Conservation (phyloP, 768 basidiomycete species). For the Sutorius australiensis region DNA sequence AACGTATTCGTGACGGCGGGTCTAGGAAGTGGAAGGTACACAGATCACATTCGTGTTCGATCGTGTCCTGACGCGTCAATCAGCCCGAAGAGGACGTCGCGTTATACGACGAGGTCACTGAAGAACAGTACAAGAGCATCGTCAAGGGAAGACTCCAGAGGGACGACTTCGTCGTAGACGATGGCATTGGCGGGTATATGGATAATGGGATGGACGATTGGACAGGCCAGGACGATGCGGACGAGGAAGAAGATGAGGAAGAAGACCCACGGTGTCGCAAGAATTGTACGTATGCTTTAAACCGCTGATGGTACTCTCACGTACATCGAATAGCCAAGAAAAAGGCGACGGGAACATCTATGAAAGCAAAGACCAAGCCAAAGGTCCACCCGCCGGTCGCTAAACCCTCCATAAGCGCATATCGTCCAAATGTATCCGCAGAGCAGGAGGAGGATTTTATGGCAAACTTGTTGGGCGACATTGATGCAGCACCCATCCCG, state of each 20-base stretch:
- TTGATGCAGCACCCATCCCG: slow-evolving; percentile 52
- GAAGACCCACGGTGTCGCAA: slow-evolving; percentile 34
- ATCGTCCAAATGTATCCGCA: slow-evolving; percentile 69
- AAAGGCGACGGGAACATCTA: slow-evolving; percentile 12
- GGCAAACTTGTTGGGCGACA: slow-evolving; percentile 68
- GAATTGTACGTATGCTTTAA: slow-evolving; percentile 34
- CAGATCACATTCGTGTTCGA: not conserved
- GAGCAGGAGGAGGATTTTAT: slow-evolving; percentile 90
- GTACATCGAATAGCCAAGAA: slow-evolving; percentile 25
- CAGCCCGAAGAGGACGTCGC: slow-evolving; percentile 56
- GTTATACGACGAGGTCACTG: slow-evolving; percentile 87
- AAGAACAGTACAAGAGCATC: slow-evolving; percentile 83
- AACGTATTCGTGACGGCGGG: slow-evolving; percentile 57
- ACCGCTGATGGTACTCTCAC: not conserved
- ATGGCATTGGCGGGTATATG: slow-evolving; percentile 85
- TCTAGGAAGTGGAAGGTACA: slow-evolving; percentile 55
- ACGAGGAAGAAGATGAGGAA: slow-evolving; percentile 51
- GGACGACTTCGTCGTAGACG: slow-evolving; percentile 96
- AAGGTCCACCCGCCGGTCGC: slow-evolving; percentile 48
- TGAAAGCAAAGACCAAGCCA: slow-evolving; percentile 38
- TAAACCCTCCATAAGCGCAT: slow-evolving; percentile 69
- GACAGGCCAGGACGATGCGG: slow-evolving; percentile 55
- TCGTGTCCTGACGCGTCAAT: slow-evolving; percentile 23
- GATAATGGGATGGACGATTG: slow-evolving; percentile 98
- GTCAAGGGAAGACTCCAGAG: slow-evolving; percentile 76